Base-by-base conservation (phyloP, 805 yeast species). In the Lachancea quebecensis region DNA sequence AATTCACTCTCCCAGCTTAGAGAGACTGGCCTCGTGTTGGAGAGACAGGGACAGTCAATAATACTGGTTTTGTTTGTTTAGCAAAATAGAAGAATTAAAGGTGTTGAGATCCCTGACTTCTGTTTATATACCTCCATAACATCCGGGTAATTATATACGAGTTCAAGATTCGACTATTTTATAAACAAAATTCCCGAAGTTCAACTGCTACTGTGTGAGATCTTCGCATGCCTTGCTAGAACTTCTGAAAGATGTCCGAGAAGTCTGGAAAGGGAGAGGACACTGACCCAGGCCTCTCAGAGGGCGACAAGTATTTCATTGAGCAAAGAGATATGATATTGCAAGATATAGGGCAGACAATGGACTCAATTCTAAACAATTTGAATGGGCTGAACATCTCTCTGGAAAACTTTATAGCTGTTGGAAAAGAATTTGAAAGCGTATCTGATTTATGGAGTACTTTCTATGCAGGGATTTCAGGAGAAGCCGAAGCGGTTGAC, bases 401-500 rank as follows among this genome's bases (percentile, higher is more conserved):
- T 0, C 64, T 85, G 42, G 83, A 81, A 52, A 79, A 77, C 36
- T 75, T 81, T 2, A 73, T 82, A 12, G 82, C 83, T 17, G 86
- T 85, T 2, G 90, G 93, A 1, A 79, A 79, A 56, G 90, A 82
- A 48, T 85, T 84, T 54, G 85, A 83, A 46, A 75, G 77, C 41
- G 85, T 83, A 12, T 75, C 89, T 2, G 65, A 72, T n/a, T 67
- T 84, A 31, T 85, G 95, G 95, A 67, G 73, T 30, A 73, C 73
- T 32, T 83, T 84, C 55, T 82, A 84, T 54, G 77, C 78, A 55
- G 79, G 79, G 0, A 41, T 70, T 16, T 31, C 46, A 5, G 33
- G 33, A 30, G 33, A 14, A 30, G 14, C 25, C 25, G 25, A 21
- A 21, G 25, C 25, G 25, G 25, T 21, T 21, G 25, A 21, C 25